Base-by-base conservation (phyloP, 129 eudicot genomes). In the Sambucus nigra region DNA sequence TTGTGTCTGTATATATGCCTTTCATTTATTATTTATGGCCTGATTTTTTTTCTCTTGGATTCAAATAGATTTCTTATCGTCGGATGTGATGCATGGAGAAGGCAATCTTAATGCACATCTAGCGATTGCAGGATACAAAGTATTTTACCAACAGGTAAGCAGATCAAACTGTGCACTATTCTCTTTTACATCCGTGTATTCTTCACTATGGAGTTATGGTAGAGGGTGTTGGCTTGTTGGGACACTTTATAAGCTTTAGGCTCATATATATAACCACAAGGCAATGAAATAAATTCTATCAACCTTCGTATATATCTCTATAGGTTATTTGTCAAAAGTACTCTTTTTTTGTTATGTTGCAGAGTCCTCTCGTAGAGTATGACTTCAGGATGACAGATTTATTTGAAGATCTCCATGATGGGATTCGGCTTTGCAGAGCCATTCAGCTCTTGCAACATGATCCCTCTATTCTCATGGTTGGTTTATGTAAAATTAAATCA, bases 51-150 rank as follows among this genome's bases (percentile, higher is more conserved):
- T 56, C 33, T 52, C 38, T 18, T 59, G 27, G 66, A 20, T 20
- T 49, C 60, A 61, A 62, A 61, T 64, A 92, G 96, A 80, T 14
- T 86, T 92, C 71, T 69, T 92, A 51, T 69, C 94, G 23, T 71
- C 94, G 10, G 96, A 92, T 53, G 96, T 92, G 60, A 92, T 92
- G 99, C 99, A 80, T 77, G 99, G 99, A 48, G 99, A 86, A 64
- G 99, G 99, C 14, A 86, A 80, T 77, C 84, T 92, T 69, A 65
- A 86, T 28, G 69, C 99, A 7, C 99, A 92, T 40, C 79, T 92
- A 57, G 75, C 56, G 31, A 86, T 82, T 68, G 67, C 86, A 32
- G 99, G 99, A 50, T 92, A 82, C 73, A 92, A 82, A 64, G 94
- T 92, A 68, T 72, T 70, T 67, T 68, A 86, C 67, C 87, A 65